These are phyloP conservation scores for Scheffersomyces coipomensis DNA, from an alignment of 805 yeast genomes.

Conservation along the genomic window DNA sequence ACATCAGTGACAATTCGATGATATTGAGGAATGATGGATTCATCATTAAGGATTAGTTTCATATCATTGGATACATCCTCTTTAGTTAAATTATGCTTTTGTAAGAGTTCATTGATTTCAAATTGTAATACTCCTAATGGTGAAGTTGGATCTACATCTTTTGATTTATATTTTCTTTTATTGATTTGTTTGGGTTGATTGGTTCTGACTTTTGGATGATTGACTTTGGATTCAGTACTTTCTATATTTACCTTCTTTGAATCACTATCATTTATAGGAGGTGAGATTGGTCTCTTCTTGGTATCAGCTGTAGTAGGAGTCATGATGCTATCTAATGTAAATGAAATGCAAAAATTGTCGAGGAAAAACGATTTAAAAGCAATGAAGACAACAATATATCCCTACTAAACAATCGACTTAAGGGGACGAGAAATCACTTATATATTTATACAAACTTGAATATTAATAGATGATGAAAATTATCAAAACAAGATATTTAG, in stretches of 20 bases:
- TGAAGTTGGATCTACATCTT: slow-evolving; percentile 70
- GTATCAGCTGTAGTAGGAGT: slow-evolving; percentile 6
- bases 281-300: slow-evolving; percentile 10
- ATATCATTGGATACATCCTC: slow-evolving; percentile 65
- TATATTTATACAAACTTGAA: no score
- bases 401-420: no score
- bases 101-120: slow-evolving; percentile 65
- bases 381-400: no score
- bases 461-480: no score
- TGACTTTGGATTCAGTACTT: no score
- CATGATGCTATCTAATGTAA: no score
- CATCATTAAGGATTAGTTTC: slow-evolving; percentile 60
- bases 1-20: slow-evolving; percentile 63
- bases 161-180: slow-evolving; percentile 56
- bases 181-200: slow-evolving; percentile 9
- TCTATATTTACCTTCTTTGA: slow-evolving; percentile 2
- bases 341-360: no score
- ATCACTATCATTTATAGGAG: background rate
- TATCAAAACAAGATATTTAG: no score
- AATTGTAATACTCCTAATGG: slow-evolving; percentile 75
- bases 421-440: no score
- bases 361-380: no score
- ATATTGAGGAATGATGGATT: slow-evolving; percentile 42
- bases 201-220: background rate
- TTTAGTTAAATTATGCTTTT: slow-evolving; percentile 37